phyloP scores from a whole-genome alignment of 2,329 filamentous ascomycete species.

The Penicillium sp. region DNA sequence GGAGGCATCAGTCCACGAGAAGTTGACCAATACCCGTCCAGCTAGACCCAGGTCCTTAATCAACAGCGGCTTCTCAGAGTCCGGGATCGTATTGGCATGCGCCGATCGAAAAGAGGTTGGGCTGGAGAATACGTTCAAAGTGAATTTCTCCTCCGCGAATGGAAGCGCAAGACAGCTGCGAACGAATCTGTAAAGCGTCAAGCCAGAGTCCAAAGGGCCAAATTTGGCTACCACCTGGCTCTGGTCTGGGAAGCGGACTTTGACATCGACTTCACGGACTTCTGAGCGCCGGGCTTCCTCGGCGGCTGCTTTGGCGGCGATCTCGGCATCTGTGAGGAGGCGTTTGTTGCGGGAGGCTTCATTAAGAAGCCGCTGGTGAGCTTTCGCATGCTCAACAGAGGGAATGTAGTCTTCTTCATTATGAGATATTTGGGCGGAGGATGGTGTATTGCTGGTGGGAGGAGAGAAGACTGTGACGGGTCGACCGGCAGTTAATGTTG shows the following conservation, averaged over 20 bases:
- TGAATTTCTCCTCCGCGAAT: constrained; percentile 65
- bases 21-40: constrained; percentile 71
- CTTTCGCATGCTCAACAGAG: constrained; percentile 79
- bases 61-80: constrained; percentile 54
- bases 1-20: constrained; percentile 70
- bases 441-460: constrained; percentile 71
- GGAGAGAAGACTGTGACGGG: constrained; percentile 73
- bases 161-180: constrained; percentile 65
- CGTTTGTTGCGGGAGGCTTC: constrained; percentile 74
- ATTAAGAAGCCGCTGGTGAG: constrained; percentile 76
- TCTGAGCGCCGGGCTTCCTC: constrained; percentile 66
- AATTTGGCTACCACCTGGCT: constrained; percentile 74
- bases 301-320: constrained; percentile 68
- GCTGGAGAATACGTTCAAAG: constrained; percentile 61
- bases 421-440: constrained; percentile 67
- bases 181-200: constrained; percentile 73
- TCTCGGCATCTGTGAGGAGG: constrained; percentile 78
- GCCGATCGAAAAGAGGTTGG: constrained; percentile 23
- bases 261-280: constrained; percentile 70
- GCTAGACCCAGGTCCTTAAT: constrained; percentile 72
- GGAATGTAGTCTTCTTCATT: constrained; percentile 79
- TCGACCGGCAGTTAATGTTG: constrained; percentile 45
- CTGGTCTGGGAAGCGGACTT: constrained; percentile 86
- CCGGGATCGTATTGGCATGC: constrained; percentile 35
- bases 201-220: constrained; percentile 66